Percentiles rank a stretch among this genome's conserved stretches.
Evolutionary conservation across 1,284 basidiomycete genomes (phyloP).

Genomic region (Sporisorium reilianum): DNA sequence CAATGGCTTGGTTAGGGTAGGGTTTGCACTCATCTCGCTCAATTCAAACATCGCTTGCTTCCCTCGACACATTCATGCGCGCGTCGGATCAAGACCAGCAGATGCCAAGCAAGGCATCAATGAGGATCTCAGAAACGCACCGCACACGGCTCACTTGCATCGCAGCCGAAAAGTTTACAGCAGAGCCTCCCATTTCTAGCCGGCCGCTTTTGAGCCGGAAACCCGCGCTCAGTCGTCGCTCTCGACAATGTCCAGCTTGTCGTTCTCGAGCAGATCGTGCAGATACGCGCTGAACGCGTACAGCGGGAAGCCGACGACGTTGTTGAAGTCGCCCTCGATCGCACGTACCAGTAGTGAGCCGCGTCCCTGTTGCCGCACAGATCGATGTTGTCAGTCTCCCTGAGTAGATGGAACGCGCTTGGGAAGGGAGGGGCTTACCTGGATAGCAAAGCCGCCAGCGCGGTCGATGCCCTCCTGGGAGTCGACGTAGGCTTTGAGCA

Average conservation of each 20-base stretch:
- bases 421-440: constrained; percentile 75
- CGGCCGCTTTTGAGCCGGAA: too few species aligned
- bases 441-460: constrained; percentile 94
- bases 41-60: constrained; percentile 2
- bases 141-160: too few species aligned
- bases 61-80: not conserved
- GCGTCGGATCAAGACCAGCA: not conserved
- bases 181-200: too few species aligned
- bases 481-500: constrained; percentile 86
- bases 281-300: constrained; percentile 52
- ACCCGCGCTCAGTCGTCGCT: constrained; percentile 25
- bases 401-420: too few species aligned
- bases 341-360: constrained; percentile 84
- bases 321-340: constrained; percentile 91
- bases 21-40: not conserved
- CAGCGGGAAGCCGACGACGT: constrained; percentile 87
- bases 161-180: too few species aligned
- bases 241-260: constrained; percentile 62
- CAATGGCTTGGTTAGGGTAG: not conserved
- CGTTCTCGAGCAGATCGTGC: constrained; percentile 63
- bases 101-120: too few species aligned
- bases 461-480: constrained; percentile 89
- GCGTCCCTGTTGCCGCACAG: constrained; percentile 72
- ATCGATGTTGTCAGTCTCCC: too few species aligned
- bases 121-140: too few species aligned